Conservation (phyloP, 495 filamentous ascomycete species). For the Lophium mytilinum region DNA sequence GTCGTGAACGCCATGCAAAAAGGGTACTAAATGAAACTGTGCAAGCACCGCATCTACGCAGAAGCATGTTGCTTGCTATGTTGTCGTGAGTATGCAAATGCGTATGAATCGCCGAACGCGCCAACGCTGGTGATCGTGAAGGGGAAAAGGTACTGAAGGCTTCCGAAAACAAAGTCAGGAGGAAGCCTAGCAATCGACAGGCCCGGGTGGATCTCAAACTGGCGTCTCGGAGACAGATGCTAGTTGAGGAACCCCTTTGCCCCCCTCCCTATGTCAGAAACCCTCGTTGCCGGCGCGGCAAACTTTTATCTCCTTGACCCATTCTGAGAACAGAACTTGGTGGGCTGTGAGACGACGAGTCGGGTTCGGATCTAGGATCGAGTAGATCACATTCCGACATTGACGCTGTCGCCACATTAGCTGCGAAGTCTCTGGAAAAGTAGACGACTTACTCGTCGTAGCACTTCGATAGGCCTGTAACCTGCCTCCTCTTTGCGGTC, state of each 20-base stretch:
- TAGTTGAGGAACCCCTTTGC: background rate
- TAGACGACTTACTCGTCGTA: slow-evolving; percentile 72
- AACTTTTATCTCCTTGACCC: slow-evolving; percentile 92
- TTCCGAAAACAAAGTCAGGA: background rate
- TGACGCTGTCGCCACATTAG: slow-evolving; percentile 62
- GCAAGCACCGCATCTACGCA: slow-evolving; percentile 3
- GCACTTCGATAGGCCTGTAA: slow-evolving; percentile 89
- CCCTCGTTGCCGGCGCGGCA: slow-evolving; percentile 96
- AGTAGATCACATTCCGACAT: slow-evolving; percentile 98
- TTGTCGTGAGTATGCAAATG: slow-evolving; percentile 14
- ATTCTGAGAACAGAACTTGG: slow-evolving; percentile 95
- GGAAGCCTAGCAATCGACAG: background rate
- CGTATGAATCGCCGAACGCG: slow-evolving; percentile 11
- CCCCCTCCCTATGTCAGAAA: slow-evolving; percentile 38
- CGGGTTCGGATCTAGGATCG: slow-evolving; percentile 92
- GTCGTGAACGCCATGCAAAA: slow-evolving; percentile 18
- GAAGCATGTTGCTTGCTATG: slow-evolving; percentile 8
- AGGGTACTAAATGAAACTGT: background rate
- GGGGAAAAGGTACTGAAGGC: slow-evolving; percentile 4
- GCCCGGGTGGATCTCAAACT: slow-evolving; percentile 1
- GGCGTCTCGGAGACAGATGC: background rate
- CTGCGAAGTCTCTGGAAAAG: background rate
- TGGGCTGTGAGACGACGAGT: slow-evolving; percentile 87
- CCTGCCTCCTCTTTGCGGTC: slow-evolving; percentile 89
- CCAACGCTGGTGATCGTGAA: slow-evolving; percentile 4